These are phyloP conservation scores for Gastrolobium villosum DNA, from an alignment of 306 rosid species.

Conservation along the genomic window DNA sequence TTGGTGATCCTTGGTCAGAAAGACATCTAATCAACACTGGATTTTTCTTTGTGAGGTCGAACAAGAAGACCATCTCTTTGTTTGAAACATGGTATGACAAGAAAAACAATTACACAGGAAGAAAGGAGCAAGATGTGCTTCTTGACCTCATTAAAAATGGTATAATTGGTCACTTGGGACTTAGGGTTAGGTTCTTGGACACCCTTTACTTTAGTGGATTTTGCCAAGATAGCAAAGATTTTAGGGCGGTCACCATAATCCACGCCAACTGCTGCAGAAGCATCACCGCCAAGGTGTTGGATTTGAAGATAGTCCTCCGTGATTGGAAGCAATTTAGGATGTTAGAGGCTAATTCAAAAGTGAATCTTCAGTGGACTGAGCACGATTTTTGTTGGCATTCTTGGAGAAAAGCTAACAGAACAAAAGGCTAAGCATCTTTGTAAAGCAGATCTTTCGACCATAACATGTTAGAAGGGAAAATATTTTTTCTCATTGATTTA, in stretches of 20 bases:
- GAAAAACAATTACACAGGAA: constrained; percentile 65
- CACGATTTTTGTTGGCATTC: constrained; percentile 64
- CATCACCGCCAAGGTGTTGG: constrained; percentile 67
- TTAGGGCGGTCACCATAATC: constrained; percentile 62
- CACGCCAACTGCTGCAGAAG: constrained; percentile 92
- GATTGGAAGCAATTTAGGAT: constrained; percentile 79
- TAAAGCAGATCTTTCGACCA: too few relatives aligned
- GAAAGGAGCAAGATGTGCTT: constrained; percentile 86
- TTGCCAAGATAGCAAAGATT: constrained; percentile 78
- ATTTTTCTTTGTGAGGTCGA: constrained; percentile 71
- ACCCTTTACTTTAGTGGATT: constrained; percentile 86
- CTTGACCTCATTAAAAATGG: constrained; percentile 50
- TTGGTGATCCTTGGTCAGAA: constrained; percentile 62
- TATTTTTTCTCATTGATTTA: too few relatives aligned
- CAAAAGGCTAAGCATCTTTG: too few relatives aligned
- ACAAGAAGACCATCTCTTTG: constrained; percentile 69
- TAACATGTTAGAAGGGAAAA: too few relatives aligned
- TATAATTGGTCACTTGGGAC: constrained; percentile 52
- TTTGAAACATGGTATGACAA: constrained; percentile 71
- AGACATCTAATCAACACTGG: constrained; percentile 73
- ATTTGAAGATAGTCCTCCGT: constrained; percentile 52
- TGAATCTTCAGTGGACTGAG: constrained; percentile 52
- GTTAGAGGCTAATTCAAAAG: constrained; percentile 23
- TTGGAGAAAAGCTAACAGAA: constrained; percentile 49
- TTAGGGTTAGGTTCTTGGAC: constrained; percentile 73